Percentiles rank a stretch among this genome's conserved stretches.
Evolutionary conservation across 768 basidiomycete genomes (phyloP).

Genomic region (Kwoniella pini): DNA sequence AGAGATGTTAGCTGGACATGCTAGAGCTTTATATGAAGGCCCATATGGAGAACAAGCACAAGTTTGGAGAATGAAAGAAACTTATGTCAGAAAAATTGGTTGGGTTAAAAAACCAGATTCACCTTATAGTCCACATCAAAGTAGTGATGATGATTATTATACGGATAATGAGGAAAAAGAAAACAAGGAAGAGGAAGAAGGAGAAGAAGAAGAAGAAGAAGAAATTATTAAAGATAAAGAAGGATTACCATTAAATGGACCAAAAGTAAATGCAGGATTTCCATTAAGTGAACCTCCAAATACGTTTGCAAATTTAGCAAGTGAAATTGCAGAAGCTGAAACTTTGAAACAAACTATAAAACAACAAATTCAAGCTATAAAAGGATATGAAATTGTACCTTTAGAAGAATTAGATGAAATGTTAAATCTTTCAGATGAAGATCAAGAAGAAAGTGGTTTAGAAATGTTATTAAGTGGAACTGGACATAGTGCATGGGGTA

Average conservation of each 20-base stretch:
- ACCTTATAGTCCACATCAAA: neutral
- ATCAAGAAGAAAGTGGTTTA: conserved; percentile 37
- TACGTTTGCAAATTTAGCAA: conserved; percentile 25
- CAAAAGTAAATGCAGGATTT: conserved; percentile 43
- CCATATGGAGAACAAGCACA: conserved; percentile 81
- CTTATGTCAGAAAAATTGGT: conserved; percentile 37
- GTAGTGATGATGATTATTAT: neutral
- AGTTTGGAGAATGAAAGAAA: conserved; percentile 71
- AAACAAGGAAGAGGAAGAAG: neutral
- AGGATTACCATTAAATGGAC: conserved; percentile 38
- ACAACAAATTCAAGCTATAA: conserved; percentile 40
- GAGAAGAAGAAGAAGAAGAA: neutral
- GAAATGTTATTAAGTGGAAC: conserved; percentile 52
- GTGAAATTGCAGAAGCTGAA: conserved; percentile 36
- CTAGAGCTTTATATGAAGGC: conserved; percentile 75
- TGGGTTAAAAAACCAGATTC: conserved; percentile 7
- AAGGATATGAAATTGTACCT: conserved; percentile 46
- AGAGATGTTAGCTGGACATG: conserved; percentile 56
- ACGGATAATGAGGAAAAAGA: neutral
- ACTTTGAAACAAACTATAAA: conserved; percentile 40
- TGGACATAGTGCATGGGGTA: conserved; percentile 54
- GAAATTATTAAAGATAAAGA: neutral
- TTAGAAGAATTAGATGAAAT: conserved; percentile 32
- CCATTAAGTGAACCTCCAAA: conserved; percentile 25
- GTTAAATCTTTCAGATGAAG: conserved; percentile 21